Conservation (phyloP, 495 filamentous ascomycete species). For the Penicillium malachiteum region DNA sequence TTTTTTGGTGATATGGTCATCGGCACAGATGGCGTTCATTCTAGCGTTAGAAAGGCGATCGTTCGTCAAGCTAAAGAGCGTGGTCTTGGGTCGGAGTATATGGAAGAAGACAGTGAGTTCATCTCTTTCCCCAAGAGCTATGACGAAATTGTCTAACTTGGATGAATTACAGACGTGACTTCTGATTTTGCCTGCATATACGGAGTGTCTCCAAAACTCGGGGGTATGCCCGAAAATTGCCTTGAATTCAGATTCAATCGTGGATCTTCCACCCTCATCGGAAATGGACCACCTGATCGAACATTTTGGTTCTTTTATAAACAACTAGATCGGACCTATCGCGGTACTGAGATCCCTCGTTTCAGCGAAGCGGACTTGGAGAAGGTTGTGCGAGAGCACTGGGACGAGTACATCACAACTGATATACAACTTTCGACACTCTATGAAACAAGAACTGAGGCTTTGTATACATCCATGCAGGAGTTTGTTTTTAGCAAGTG, state of each 20-base stretch:
- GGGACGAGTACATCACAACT: constrained; percentile 1
- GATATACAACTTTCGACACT: constrained; percentile 1
- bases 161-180: not conserved
- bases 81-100: constrained; percentile 8
- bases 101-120: constrained; percentile 1
- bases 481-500: constrained; percentile 13
- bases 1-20: constrained; percentile 40
- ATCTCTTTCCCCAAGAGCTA: not conserved
- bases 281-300: not conserved
- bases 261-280: constrained; percentile 5
- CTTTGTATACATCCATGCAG: constrained; percentile 4
- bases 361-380: not conserved
- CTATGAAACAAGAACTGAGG: not conserved
- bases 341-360: not conserved
- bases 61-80: constrained; percentile 33
- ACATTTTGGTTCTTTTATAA: constrained; percentile 1
- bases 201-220: constrained; percentile 5
- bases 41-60: constrained; percentile 29
- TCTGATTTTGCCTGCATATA: constrained; percentile 10
- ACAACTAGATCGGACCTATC: not conserved
- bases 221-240: not conserved
- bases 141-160: not conserved
- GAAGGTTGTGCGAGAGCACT: not conserved
- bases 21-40: constrained; percentile 51
- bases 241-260: constrained; percentile 4